Base-by-base conservation (phyloP, 2,329 filamentous ascomycete genomes). In the Fusarium illudens region DNA sequence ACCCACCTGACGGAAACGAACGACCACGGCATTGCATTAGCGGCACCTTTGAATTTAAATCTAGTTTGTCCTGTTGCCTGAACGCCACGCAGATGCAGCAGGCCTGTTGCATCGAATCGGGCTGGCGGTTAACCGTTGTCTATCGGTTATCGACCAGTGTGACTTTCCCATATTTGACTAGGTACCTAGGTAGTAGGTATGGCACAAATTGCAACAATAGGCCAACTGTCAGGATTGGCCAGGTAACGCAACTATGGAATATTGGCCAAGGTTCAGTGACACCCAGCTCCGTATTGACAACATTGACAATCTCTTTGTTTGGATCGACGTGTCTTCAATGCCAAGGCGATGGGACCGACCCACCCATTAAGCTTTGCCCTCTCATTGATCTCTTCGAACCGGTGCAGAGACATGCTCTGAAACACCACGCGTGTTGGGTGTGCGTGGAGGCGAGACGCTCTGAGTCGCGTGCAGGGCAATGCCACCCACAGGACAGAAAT, bases 401-500 rank as follows among this genome's bases (percentile, higher is more conserved):
- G 39, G 37, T 42, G 42, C 29, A 63, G 51, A 51, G 67, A 60
- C 54, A 63, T 63, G 50, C 30, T 48, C 54, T 68, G 66, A 68
- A 68, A 68, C 65, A 67, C 53, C 50, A 67, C 39, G 36, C 52
- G 32, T 36, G 29, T 22, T 50, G 61, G 12, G 49, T 52, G 42
- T 66, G 64, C 22, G 54, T 54, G 54, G 56, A 61, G 63, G 57
- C 62, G 44, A 65, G 32, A 53, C 46, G 42, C 53, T 59, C 65
- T 57, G 66, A 69, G 65, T 63, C 62, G 62, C 34, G 34, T 33
- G 58, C 19, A 53, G 65, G 50, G 22, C 50, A 54, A 46, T 25
- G 27, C 60, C 39, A 33, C 51, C 61, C 37, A 44, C 37, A 52
- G 54, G 61, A 62, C 65, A 68, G 48, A 58, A 68, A 68, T 68